phyloP scores from a whole-genome alignment of 2,329 filamentous ascomycete genomes.

The Endocalyx cinctus region DNA sequence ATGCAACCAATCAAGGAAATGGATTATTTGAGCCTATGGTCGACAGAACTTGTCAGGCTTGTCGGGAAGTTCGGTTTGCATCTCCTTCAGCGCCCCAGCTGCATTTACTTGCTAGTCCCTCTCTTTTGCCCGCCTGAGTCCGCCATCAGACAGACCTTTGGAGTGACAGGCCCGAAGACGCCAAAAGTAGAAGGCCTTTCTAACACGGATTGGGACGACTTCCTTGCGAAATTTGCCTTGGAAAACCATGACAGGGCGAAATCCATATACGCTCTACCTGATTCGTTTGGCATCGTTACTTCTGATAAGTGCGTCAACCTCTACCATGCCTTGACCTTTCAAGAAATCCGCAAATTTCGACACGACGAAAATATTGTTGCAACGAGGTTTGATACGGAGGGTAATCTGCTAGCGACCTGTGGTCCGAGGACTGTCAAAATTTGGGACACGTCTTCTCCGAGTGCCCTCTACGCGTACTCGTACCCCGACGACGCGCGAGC shows the following conservation, averaged over 20 bases:
- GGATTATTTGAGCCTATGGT: not conserved
- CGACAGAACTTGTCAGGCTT: not conserved
- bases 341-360: not conserved
- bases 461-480: not conserved
- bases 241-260: not conserved
- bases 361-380: not conserved
- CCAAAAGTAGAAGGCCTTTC: not conserved
- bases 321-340: not conserved
- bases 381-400: not conserved
- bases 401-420: not conserved
- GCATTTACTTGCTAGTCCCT: not conserved
- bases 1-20: not conserved
- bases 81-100: not conserved
- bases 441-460: not conserved
- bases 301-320: not conserved
- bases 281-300: not conserved
- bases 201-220: slow-evolving; percentile 1
- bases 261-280: not conserved
- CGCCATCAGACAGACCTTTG: not conserved
- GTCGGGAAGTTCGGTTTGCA: not conserved
- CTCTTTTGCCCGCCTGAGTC: not conserved
- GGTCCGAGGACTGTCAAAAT: not conserved
- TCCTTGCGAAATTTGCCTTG: not conserved
- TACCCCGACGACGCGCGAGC: not conserved
- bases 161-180: not conserved